A percentile compares a stretch with the other conserved stretches of the same genome.
phyloP scores from a whole-genome alignment of 345 rosid species.

The Passiflora organensis region DNA sequence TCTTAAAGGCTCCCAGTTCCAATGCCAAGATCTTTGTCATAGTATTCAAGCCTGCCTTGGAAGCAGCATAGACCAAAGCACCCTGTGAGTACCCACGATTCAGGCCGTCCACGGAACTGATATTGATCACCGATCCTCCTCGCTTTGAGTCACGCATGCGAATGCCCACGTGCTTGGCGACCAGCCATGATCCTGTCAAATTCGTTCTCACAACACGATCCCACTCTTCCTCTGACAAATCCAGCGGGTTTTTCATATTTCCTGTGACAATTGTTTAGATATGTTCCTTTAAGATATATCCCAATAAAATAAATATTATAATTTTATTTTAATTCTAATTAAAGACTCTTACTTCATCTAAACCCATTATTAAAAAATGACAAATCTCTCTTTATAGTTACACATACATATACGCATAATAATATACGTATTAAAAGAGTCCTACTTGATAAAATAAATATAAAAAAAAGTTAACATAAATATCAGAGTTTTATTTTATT shows the following conservation, averaged over 20 bases:
- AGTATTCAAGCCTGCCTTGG: slow-evolving; percentile 59
- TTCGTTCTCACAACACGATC: slow-evolving; percentile 45
- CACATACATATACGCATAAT: no score
- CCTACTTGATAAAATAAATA: no score
- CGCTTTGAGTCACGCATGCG: slow-evolving; percentile 51
- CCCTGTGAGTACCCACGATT: slow-evolving; percentile 53
- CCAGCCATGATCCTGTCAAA: slow-evolving; percentile 72
- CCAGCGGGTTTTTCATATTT: slow-evolving; percentile 36
- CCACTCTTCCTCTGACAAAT: slow-evolving; percentile 69
- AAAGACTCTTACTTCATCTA: no score
- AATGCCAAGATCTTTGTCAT: slow-evolving; percentile 48
- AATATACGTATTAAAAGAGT: no score
- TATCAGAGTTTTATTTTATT: no score
- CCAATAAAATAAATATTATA: no score
- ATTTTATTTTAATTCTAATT: no score
- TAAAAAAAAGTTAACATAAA: no score
- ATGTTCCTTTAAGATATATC: no score
- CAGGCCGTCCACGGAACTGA: slow-evolving; percentile 61
- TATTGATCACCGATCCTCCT: slow-evolving; percentile 70
- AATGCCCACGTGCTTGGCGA: slow-evolving; percentile 56
- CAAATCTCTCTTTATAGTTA: no score
- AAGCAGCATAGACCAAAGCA: slow-evolving; percentile 48
- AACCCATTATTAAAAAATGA: no score
- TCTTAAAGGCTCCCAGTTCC: slow-evolving; percentile 59
- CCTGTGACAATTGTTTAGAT: no score